Evolutionary conservation across 805 yeast genomes (phyloP).

Genomic region (Saturnispora saitoi): DNA sequence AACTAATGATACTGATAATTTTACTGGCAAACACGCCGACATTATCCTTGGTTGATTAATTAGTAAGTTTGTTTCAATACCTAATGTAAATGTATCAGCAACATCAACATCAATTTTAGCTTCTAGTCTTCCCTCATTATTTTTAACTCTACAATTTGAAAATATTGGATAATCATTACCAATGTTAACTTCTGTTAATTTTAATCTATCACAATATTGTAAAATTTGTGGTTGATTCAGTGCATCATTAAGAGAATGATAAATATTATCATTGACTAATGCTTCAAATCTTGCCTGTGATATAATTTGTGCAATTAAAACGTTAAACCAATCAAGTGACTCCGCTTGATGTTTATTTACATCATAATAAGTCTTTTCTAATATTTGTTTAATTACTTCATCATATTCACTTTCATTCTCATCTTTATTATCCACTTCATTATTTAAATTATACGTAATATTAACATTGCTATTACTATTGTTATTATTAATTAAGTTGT

Average conservation of each 20-base stretch:
- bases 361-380: conserved; percentile 89
- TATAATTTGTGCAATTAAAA: conserved; percentile 82
- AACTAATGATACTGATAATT: conserved; percentile 77
- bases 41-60: conserved; percentile 76
- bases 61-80: conserved; percentile 70
- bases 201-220: conserved; percentile 69
- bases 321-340: conserved; percentile 95
- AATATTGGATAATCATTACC: conserved; percentile 95
- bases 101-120: conserved; percentile 89
- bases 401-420: conserved; percentile 6
- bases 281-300: conserved; percentile 89
- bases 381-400: conserved; percentile 30
- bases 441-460: background rate
- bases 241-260: conserved; percentile 65
- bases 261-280: conserved; percentile 69
- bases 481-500: background rate
- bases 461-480: background rate
- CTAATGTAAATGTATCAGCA: conserved; percentile 78
- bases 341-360: conserved; percentile 83
- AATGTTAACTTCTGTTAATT: conserved; percentile 78
- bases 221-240: conserved; percentile 57
- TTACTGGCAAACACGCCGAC: conserved; percentile 82
- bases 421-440: conserved; percentile 3
- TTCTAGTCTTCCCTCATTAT: conserved; percentile 48
- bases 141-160: conserved; percentile 77